phyloP scores from a whole-genome alignment of 1,284 basidiomycete species.

The Cutaneotrichosporon sp. region DNA sequence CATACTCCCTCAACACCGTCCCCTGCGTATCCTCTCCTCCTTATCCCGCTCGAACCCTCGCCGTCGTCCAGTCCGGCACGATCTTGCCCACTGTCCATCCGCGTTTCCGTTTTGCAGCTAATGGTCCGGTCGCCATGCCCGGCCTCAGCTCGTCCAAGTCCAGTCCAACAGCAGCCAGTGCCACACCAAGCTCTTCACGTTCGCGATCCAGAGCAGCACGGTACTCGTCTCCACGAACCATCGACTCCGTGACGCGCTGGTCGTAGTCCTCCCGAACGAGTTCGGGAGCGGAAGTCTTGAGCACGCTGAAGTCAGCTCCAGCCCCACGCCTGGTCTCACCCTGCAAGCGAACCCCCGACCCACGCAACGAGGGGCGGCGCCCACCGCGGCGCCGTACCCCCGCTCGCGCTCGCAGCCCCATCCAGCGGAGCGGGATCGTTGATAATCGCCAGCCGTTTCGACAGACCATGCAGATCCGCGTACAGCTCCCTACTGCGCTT shows the following conservation, averaged over 20 bases:
- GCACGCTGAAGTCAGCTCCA: conserved; percentile 50
- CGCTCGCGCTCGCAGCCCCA: conserved; percentile 49
- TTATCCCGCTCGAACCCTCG: conserved; percentile 19
- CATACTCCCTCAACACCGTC: too few relatives aligned
- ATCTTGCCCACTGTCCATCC: conserved; percentile 44
- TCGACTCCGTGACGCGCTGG: conserved; percentile 35
- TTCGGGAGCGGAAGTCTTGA: conserved; percentile 79
- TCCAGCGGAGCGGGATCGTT: conserved; percentile 61
- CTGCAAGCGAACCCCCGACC: conserved; percentile 90
- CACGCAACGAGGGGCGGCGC: conserved; percentile 71
- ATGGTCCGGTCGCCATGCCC: conserved; percentile 28
- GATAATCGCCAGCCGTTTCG: conserved; percentile 67
- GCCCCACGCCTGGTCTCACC: conserved; percentile 54
- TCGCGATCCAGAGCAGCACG: conserved; percentile 46
- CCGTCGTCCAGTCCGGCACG: conserved; percentile 74
- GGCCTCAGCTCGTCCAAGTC: conserved; percentile 46
- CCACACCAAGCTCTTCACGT: conserved; percentile 45
- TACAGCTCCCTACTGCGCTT: conserved; percentile 62
- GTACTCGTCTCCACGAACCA: conserved; percentile 27
- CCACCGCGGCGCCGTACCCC: conserved; percentile 80
- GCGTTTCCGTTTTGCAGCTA: conserved; percentile 22
- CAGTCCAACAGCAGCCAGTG: conserved; percentile 28
- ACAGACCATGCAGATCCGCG: conserved; percentile 62
- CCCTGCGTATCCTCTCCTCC: not conserved
- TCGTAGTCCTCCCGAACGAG: conserved; percentile 68